Evolutionary conservation across 148 eudicot species (phyloP), one percentile per base, ranked within the genome.

Genomic region (Pouteria glomerata): DNA sequence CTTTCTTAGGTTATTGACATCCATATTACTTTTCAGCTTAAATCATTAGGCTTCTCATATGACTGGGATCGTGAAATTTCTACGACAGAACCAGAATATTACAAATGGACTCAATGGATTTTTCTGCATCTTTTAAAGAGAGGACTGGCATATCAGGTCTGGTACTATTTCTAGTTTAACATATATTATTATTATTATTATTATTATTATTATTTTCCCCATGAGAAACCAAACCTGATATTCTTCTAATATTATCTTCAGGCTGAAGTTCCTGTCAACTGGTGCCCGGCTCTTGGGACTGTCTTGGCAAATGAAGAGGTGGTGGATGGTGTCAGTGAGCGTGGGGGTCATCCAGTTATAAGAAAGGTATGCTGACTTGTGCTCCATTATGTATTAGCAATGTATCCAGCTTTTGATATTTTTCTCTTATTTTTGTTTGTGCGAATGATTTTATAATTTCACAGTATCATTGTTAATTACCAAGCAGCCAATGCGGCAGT

Each of bases 401-500:
- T 15, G 31, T 56, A 12, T 74, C 63, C 71, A 52, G 42, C 19
- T 52, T 48, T 70, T 73, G 74, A 68, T 62, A 35, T 67, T 61
- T 75, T 80, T 71, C 56, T 78, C 79, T 74, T 89, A 73, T 82
- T 83, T 78, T 75, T 67, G 69, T 80, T 68, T 82, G 65, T 82
- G 71, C 84, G 82, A 80, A 79, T 83, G 84, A 85, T 81, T 83
- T 87, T 76, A 87, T 92, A 93, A 84, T 85, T 84, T 81, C 81
- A 86, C 91, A 89, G 93, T 80, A 67, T 86, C 77, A 76, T 88
- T 88, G 90, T 89, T 91, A 83, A 82, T 88, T 84, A 82, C 86
- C 82, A 76, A 88, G 93, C 99, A 95, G 99, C 99, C 99, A 76
- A 95, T 95, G 99, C 86, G 93, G 84, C 99, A 95, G 76, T 95